Conservation (phyloP, 352 stramenopile species). For the Phytophthora pini region DNA sequence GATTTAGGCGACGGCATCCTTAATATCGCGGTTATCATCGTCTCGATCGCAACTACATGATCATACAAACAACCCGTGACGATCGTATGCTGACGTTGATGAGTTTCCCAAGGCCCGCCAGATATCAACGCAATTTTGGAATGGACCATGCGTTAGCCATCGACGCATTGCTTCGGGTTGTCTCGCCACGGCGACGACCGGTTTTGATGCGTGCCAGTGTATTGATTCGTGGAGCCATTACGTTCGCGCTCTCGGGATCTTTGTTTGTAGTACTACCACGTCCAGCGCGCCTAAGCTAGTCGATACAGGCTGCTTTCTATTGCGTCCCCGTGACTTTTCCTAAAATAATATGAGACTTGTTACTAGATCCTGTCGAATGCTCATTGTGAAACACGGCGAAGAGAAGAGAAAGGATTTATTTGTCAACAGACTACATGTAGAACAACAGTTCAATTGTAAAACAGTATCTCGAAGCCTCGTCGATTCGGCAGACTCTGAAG, state of each 20-base stretch:
- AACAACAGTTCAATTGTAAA: not conserved
- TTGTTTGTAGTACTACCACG: slow-evolving; percentile 29
- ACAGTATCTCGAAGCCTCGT: too few relatives aligned
- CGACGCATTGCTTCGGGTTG: not conserved
- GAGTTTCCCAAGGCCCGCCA: slow-evolving; percentile 1
- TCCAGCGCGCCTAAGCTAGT: slow-evolving; percentile 8
- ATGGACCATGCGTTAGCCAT: slow-evolving; percentile 5
- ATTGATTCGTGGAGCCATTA: slow-evolving; percentile 1
- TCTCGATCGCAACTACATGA: slow-evolving; percentile 7
- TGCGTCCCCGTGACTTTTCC: slow-evolving; percentile 24
- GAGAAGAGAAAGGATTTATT: too few relatives aligned
- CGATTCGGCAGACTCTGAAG: not conserved
- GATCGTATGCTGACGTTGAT: slow-evolving; percentile 8
- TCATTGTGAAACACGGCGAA: too few relatives aligned
- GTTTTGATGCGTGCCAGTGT: slow-evolving; percentile 1
- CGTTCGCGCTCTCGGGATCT: slow-evolving; percentile 7
- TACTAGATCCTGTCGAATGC: slow-evolving; percentile 10
- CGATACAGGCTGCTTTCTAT: slow-evolving; percentile 24
- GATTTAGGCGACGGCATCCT: slow-evolving; percentile 48
- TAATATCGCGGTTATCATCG: slow-evolving; percentile 6
- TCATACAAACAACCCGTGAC: slow-evolving; percentile 19
- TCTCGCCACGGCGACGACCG: not conserved
- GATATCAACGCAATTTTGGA: slow-evolving; percentile 24
- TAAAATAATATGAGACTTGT: slow-evolving; percentile 39
- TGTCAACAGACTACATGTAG: too few relatives aligned